These are phyloP conservation scores for Phytophthora ohioensis DNA, from an alignment of 352 stramenopile species.

Conservation along the genomic window DNA sequence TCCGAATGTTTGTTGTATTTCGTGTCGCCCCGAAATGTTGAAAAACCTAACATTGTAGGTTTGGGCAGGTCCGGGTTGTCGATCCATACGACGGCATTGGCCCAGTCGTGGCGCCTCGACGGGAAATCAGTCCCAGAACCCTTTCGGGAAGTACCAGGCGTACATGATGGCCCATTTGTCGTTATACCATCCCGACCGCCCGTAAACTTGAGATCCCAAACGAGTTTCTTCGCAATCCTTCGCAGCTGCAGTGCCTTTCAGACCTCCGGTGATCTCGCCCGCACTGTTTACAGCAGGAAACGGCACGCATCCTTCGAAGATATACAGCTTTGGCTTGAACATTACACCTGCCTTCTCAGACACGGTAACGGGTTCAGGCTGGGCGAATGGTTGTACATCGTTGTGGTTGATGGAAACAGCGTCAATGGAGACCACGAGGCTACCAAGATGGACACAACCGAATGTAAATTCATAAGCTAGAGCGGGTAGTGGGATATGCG, in stretches of 20 bases:
- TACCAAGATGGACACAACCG: no score
- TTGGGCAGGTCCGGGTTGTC: neutral
- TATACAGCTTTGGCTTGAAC: slow-evolving; percentile 5
- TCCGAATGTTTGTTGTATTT: neutral
- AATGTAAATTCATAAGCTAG: no score
- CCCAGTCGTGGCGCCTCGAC: neutral
- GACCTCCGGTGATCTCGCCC: slow-evolving; percentile 4
- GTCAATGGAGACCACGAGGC: no score
- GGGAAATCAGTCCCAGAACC: neutral
- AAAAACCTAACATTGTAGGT: neutral
- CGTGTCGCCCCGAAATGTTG: neutral
- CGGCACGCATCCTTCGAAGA: neutral
- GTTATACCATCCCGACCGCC: slow-evolving; percentile 5
- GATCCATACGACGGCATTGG: neutral
- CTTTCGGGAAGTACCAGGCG: slow-evolving; percentile 9
- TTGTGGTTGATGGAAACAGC: neutral
- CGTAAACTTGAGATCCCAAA: slow-evolving; percentile 27
- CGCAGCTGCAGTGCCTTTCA: neutral
- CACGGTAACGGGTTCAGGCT: slow-evolving; percentile 5
- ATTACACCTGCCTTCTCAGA: slow-evolving; percentile 18
- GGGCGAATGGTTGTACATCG: slow-evolving; percentile 10
- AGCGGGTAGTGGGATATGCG: no score
- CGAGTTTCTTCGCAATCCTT: neutral
- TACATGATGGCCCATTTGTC: slow-evolving; percentile 12
- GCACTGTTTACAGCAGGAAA: slow-evolving; percentile 12